Percentiles rank a stretch among this genome's conserved stretches.
Conservation (phyloP, 2,329 filamentous ascomycete genomes). For the Stagonosporopsis chrysanthemi region DNA sequence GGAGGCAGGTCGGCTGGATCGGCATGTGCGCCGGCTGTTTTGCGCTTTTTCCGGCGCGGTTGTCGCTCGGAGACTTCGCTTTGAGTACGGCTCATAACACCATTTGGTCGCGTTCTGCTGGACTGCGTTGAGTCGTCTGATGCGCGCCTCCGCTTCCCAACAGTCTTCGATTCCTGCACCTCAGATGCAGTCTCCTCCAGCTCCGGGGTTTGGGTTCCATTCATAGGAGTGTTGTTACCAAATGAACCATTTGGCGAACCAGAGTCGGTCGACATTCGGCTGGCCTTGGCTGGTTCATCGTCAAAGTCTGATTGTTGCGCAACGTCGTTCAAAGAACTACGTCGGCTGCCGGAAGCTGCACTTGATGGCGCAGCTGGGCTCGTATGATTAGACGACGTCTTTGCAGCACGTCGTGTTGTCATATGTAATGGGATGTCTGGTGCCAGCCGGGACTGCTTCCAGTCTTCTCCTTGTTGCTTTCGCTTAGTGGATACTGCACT, state of each 20-base stretch:
- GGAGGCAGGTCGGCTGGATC: slow-evolving; percentile 44
- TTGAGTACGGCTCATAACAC: slow-evolving; percentile 45
- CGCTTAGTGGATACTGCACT: slow-evolving; percentile 32
- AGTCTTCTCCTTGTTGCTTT: slow-evolving; percentile 31
- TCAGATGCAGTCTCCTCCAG: slow-evolving; percentile 28
- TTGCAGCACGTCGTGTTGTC: slow-evolving; percentile 56
- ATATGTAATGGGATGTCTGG: slow-evolving; percentile 59
- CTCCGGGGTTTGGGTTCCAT: slow-evolving; percentile 38
- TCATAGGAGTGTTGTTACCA: slow-evolving; percentile 40
- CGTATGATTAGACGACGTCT: slow-evolving; percentile 47
- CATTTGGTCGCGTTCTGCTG: slow-evolving; percentile 44
- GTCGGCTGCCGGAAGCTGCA: slow-evolving; percentile 48
- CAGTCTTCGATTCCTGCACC: slow-evolving; percentile 30
- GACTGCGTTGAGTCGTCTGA: slow-evolving; percentile 44
- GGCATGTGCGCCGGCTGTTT: slow-evolving; percentile 36
- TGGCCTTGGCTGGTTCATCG: slow-evolving; percentile 50
- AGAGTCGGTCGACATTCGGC: slow-evolving; percentile 48
- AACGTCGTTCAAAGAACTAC: slow-evolving; percentile 49
- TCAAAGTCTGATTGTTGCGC: slow-evolving; percentile 44
- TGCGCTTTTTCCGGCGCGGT: slow-evolving; percentile 47
- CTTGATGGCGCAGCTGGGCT: slow-evolving; percentile 46
- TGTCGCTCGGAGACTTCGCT: slow-evolving; percentile 47
- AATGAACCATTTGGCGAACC: slow-evolving; percentile 47
- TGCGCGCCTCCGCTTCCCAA: slow-evolving; percentile 44
- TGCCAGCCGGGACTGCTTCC: slow-evolving; percentile 50